A percentile compares a stretch with the other conserved stretches of the same genome.
Conservation (phyloP, 148 eudicot genomes). For the Dianthus caryophyllus region DNA sequence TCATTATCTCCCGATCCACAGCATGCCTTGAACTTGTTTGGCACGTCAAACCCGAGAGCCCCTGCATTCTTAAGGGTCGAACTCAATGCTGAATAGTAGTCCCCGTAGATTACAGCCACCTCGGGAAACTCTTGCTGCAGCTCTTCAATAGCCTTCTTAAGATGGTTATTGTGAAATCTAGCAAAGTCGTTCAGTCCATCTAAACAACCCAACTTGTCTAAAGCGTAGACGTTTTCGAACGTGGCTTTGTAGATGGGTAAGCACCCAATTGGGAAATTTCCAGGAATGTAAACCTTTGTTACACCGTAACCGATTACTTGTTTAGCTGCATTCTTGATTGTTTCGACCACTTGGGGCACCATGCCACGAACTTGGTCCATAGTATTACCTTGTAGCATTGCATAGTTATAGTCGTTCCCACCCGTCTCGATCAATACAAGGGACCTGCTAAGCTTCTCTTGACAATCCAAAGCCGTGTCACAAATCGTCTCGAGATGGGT, state of each 20-base stretch:
- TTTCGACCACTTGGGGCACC: neutral
- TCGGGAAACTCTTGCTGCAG: slow-evolving; percentile 2
- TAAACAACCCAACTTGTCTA: neutral
- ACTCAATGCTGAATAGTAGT: slow-evolving; percentile 4
- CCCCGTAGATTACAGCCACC: neutral
- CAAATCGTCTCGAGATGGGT: slow-evolving; percentile 4
- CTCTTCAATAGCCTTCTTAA: slow-evolving; percentile 4
- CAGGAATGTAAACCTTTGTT: neutral
- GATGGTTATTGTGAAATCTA: neutral
- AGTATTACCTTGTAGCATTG: neutral
- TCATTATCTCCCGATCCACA: slow-evolving; percentile 1
- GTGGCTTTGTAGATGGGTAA: slow-evolving; percentile 4
- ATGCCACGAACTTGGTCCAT: slow-evolving; percentile 2
- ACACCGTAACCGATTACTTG: neutral
- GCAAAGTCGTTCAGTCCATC: slow-evolving; percentile 6
- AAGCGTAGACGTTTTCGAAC: neutral
- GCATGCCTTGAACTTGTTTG: neutral
- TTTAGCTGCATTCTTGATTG: slow-evolving; percentile 1
- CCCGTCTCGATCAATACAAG: slow-evolving; percentile 12
- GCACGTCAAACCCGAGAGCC: slow-evolving; percentile 1
- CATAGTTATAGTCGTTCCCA: slow-evolving; percentile 9
- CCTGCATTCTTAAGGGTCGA: neutral
- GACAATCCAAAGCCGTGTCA: neutral
- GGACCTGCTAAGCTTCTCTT: neutral
- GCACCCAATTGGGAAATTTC: slow-evolving; percentile 15